A percentile compares a stretch with the other conserved stretches of the same genome.
phyloP scores from a whole-genome alignment of 208 protist species.

The Trypanosoma grayi region DNA sequence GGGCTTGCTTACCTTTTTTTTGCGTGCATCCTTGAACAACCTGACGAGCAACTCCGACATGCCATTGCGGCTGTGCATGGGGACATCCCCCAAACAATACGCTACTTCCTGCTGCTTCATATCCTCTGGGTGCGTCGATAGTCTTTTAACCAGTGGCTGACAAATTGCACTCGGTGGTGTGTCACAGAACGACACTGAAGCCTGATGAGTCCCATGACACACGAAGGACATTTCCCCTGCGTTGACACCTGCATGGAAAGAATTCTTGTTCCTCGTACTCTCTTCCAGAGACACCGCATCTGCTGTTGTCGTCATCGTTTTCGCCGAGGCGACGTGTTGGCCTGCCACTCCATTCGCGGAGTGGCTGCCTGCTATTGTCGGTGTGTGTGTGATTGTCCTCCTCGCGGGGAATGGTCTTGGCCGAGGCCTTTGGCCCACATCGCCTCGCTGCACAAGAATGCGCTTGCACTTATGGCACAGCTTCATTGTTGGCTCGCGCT shows the following conservation, averaged over 20 bases:
- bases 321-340: background rate
- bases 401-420: background rate
- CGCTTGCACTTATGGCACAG: slow-evolving; percentile 39
- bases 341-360: too few species aligned
- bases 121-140: slow-evolving; percentile 20
- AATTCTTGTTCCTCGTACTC: background rate
- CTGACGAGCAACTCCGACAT: slow-evolving; percentile 11
- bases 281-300: background rate
- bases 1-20: background rate
- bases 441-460: slow-evolving; percentile 9
- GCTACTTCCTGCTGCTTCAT: slow-evolving; percentile 13
- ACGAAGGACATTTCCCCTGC: background rate
- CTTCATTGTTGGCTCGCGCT: slow-evolving; percentile 8
- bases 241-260: background rate
- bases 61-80: slow-evolving; percentile 19
- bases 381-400: background rate
- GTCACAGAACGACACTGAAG: background rate
- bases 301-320: background rate
- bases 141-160: background rate
- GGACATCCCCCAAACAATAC: slow-evolving; percentile 17
- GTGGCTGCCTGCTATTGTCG: too few species aligned
- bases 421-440: background rate
- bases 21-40: background rate
- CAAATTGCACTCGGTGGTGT: background rate
- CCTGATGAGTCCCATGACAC: background rate